Conservation (phyloP, 106 monocot genomes). For the Platanthera guangdongensis region DNA sequence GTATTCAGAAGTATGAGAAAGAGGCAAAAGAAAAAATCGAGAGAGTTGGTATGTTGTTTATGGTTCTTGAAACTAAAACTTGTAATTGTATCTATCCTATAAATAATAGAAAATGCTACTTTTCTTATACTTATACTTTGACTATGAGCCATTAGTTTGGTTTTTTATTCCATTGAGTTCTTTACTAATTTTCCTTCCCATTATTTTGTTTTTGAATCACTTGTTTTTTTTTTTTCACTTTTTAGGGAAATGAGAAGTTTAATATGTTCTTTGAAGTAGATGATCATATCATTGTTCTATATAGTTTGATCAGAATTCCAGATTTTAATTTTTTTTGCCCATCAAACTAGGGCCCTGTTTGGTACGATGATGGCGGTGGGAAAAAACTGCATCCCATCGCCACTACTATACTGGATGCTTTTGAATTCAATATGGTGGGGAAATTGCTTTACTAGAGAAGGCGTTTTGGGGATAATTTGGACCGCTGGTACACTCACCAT, state of each 20-base stretch:
- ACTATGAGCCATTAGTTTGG: neutral
- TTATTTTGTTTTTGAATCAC: neutral
- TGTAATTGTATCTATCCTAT: neutral
- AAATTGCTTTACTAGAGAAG: too few relatives aligned
- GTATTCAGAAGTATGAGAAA: constrained; percentile 96
- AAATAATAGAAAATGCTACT: neutral
- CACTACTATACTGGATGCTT: too few relatives aligned
- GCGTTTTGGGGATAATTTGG: too few relatives aligned
- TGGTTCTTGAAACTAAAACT: neutral
- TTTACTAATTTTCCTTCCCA: neutral
- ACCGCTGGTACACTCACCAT: too few relatives aligned
- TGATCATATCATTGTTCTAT: neutral
- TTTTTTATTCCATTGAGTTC: neutral
- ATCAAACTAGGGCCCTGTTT: neutral
- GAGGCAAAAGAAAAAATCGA: constrained; percentile 97
- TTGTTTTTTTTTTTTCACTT: neutral
- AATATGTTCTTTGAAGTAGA: neutral
- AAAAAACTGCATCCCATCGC: too few relatives aligned
- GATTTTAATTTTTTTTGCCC: neutral
- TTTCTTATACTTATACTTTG: neutral
- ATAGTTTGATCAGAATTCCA: neutral
- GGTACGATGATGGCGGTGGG: too few relatives aligned
- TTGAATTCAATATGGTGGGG: too few relatives aligned
- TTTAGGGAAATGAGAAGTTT: neutral
- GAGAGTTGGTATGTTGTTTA: constrained; percentile 71